Evolutionary conservation across 495 filamentous ascomycete species (phyloP), one percentile per base, ranked within the genome.

Genomic region (Lepraria neglecta): DNA sequence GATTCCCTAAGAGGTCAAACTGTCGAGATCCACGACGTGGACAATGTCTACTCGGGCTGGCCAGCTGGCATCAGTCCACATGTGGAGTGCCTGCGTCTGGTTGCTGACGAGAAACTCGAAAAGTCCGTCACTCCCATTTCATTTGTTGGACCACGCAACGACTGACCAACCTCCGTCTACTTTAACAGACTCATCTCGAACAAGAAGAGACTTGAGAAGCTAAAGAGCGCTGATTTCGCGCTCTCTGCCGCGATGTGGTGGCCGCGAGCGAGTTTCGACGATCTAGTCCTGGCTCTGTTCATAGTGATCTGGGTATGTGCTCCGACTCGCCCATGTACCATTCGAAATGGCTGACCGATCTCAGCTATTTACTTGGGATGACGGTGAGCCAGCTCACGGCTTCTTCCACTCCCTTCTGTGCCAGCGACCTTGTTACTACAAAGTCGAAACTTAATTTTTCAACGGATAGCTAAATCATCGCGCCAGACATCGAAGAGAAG

Each of bases 351-450:
- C 51, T 54, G 31, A 54, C 31, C 12, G 21, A n/a, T n/a, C 4
- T 19, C 10, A 54, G 51, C 9, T 54, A 12, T 54, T 54, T 21
- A 54, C 51, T 33, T 54, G 51, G 51, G 51, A 54, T 35, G 51
- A 54, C 17, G 51, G 51, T 54, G n/a, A 54, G 51, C 31, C n/a
- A 35, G 9, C 19, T 15, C 14, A 9, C 30, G 35, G 9, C 9
- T 10, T 38, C n/a, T n/a, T 33, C 11, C 5, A 19, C n/a, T 9
- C n/a, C 19, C 35, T 38, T 4, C n/a, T 31, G 11, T 19, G 2
- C 10, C 28, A 52, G 28, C 28, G 21, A 11, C 7, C 6, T 35
- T 33, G 15, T 38, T 7, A 11, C 7, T 10, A 38, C 35, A 38
- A 38, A 6, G 9, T 38, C 12, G 9, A 12, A 38, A 38, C 0